Evolutionary conservation across 345 rosid genomes (phyloP), one percentile per base, ranked within the genome.

Genomic region (Noccaea caerulescens): DNA sequence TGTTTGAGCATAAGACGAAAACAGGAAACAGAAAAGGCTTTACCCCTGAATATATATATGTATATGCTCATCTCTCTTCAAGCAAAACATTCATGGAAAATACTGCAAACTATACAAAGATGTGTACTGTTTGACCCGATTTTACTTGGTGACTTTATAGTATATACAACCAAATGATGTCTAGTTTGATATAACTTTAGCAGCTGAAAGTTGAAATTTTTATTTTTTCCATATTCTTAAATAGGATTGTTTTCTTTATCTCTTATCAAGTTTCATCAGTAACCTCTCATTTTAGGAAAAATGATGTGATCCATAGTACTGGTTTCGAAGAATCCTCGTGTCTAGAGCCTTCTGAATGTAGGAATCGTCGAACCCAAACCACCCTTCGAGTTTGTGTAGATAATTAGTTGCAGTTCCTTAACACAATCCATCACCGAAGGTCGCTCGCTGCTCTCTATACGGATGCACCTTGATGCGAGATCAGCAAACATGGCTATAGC

Each of bases 381-480:
- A 63, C 91, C 84, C 84, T 86, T 89, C 2, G 87, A 84, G 80
- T 91, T 93, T 72, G 87, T 80, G 62, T 79, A 80, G 63, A 84
- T 81, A 65, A 85, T 86, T 56, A 85, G 79, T 69, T 87, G 96
- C 70, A 93, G 88, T 80, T 93, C 96, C 76, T 85, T 89, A 46
- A 87, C 72, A 71, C 96, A 93, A 72, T 89, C 96, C n/a, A 71
- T 76, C 83, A 93, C 90, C 0, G 87, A 78, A 51, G 98, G 97
- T 61, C 98, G 80, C 76, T 91, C 94, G n/a, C 80, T 79, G 67
- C 98, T 89, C 69, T 89, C 97, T 42, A 76, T 74, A 33, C 93
- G 94, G 56, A 93, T 89, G 45, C 98, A 91, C n/a, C 98, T 84
- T 18, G 97, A 91, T 73, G 97, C 98, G 58, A 93, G 67, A 76